phyloP scores from a whole-genome alignment of 2,329 filamentous ascomycete species.

The Teratosphaeria nubilosa region DNA sequence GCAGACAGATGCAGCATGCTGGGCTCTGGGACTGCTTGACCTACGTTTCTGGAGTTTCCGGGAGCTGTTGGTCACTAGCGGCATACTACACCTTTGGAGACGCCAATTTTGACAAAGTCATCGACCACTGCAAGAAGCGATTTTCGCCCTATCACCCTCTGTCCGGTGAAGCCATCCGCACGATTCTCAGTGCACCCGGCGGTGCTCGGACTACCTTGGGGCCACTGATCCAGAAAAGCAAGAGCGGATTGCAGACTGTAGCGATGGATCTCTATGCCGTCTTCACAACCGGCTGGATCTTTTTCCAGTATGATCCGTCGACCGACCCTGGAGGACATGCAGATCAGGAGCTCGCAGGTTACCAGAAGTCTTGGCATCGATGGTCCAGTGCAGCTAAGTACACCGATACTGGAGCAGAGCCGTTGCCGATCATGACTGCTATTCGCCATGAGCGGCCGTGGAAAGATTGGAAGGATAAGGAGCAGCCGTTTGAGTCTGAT shows the following conservation, averaged over 20 bases:
- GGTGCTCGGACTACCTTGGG: constrained; percentile 21
- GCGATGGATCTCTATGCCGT: constrained; percentile 26
- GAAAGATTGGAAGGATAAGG: constrained; percentile 20
- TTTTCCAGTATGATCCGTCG: constrained; percentile 20
- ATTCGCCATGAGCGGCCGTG: constrained; percentile 21
- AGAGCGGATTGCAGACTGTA: constrained; percentile 21
- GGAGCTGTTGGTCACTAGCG: constrained; percentile 24
- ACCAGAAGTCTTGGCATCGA: constrained; percentile 20
- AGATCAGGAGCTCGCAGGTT: constrained; percentile 14
- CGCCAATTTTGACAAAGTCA: constrained; percentile 18
- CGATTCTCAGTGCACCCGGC: constrained; percentile 16
- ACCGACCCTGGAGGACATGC: constrained; percentile 12
- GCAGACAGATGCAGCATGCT: constrained; percentile 18
- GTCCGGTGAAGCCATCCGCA: constrained; percentile 23
- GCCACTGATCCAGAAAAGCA: constrained; percentile 22
- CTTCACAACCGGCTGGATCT: constrained; percentile 24
- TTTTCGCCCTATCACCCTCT: constrained; percentile 25
- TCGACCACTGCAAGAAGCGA: constrained; percentile 25
- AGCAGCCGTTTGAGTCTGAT: constrained; percentile 19
- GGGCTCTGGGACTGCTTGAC: constrained; percentile 25
- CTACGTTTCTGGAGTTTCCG: constrained; percentile 24
- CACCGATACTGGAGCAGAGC: constrained; percentile 16
- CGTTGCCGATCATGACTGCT: constrained; percentile 20
- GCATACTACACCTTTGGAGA: constrained; percentile 25
- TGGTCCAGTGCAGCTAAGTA: constrained; percentile 18